Conservation (phyloP, 1,139 yeast species). For the Taphrina pruni region DNA sequence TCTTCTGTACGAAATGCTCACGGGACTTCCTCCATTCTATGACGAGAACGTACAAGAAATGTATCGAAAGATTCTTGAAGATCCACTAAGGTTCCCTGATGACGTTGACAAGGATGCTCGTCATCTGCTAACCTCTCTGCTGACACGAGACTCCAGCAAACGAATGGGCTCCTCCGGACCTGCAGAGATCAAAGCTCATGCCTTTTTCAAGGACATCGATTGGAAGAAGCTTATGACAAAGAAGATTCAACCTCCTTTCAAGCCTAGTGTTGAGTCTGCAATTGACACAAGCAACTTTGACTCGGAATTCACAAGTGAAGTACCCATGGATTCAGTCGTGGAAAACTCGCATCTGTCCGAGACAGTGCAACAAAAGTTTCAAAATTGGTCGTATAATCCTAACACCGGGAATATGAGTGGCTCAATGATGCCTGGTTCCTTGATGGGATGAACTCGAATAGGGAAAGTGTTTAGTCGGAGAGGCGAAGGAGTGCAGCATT, state of each 20-base stretch:
- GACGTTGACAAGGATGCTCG: slow-evolving; percentile 89
- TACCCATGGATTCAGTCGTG: slow-evolving; percentile 94
- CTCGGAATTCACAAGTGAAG: slow-evolving; percentile 87
- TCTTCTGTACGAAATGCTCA: slow-evolving; percentile 89
- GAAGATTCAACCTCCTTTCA: slow-evolving; percentile 93
- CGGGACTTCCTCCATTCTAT: slow-evolving; percentile 94
- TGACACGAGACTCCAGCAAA: slow-evolving; percentile 82
- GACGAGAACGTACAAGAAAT: slow-evolving; percentile 92
- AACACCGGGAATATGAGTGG: slow-evolving; percentile 21
- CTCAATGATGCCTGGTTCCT: slow-evolving; percentile 29
- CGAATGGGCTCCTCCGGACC: slow-evolving; percentile 84
- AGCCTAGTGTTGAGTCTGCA: slow-evolving; percentile 86
- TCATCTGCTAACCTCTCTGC: slow-evolving; percentile 73
- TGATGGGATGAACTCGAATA: slow-evolving; percentile 6
- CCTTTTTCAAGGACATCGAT: slow-evolving; percentile 80
- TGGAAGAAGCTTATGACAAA: slow-evolving; percentile 85
- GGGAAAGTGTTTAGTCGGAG: background rate
- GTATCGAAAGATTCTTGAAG: slow-evolving; percentile 91
- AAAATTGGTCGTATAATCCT: slow-evolving; percentile 70
- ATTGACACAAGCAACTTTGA: slow-evolving; percentile 74
- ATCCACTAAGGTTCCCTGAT: slow-evolving; percentile 85
- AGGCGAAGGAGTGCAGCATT: background rate
- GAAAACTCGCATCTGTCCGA: slow-evolving; percentile 79
- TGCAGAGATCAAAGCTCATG: slow-evolving; percentile 79
- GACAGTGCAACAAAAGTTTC: slow-evolving; percentile 93